Conservation (phyloP, 768 basidiomycete genomes). For the Mycena metata region DNA sequence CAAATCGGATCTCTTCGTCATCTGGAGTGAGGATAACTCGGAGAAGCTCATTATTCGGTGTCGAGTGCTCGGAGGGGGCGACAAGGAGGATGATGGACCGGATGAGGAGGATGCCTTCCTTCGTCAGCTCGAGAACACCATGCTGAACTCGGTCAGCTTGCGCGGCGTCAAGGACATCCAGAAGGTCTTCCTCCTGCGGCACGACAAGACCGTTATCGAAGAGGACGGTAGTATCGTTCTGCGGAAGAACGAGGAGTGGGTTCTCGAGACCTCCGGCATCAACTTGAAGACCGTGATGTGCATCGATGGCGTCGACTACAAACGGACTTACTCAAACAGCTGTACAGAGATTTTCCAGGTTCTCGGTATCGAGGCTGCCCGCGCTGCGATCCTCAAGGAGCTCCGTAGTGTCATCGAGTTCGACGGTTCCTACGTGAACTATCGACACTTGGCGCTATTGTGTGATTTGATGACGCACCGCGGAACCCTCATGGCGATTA, state of each 20-base stretch:
- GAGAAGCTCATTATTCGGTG: slow-evolving; percentile 98
- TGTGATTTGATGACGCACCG: slow-evolving; percentile 99
- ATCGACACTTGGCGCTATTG: slow-evolving; percentile 94
- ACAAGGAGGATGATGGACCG: slow-evolving; percentile 87
- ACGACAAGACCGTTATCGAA: slow-evolving; percentile 79
- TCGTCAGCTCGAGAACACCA: slow-evolving; percentile 94
- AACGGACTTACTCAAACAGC: slow-evolving; percentile 95
- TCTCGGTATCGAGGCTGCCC: slow-evolving; percentile 96
- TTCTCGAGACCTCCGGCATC: slow-evolving; percentile 96
- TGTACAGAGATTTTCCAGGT: slow-evolving; percentile 96
- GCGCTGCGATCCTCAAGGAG: slow-evolving; percentile 94
- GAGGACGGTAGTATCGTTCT: slow-evolving; percentile 76
- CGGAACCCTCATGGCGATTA: slow-evolving; percentile 96
- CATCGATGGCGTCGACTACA: slow-evolving; percentile 94
- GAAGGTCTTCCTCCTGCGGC: slow-evolving; percentile 93
- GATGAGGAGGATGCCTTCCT: slow-evolving; percentile 97
- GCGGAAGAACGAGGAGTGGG: slow-evolving; percentile 88
- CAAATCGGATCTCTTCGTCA: slow-evolving; percentile 96
- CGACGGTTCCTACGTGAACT: slow-evolving; percentile 99
- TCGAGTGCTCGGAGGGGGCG: slow-evolving; percentile 86
- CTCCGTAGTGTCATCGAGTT: slow-evolving; percentile 97
- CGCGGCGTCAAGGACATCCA: slow-evolving; percentile 94
- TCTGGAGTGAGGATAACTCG: slow-evolving; percentile 99
- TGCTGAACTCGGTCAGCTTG: slow-evolving; percentile 94
- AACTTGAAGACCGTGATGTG: slow-evolving; percentile 75